A percentile compares a stretch with the other conserved stretches of the same genome.
phyloP scores from a whole-genome alignment of 2,329 filamentous ascomycete species.

The Fusarium nisikadoi region DNA sequence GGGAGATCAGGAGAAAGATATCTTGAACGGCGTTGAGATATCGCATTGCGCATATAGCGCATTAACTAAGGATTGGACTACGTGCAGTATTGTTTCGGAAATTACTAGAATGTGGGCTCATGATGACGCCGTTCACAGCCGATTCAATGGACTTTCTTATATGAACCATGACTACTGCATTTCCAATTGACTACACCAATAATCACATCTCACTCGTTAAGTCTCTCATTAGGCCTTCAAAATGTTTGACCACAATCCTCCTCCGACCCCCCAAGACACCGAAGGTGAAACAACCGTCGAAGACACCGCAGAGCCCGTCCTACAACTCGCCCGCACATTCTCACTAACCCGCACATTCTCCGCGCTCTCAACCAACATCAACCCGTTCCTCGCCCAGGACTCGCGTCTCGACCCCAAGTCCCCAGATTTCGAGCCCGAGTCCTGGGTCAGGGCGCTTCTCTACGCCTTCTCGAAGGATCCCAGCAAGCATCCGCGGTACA shows the following conservation, averaged over 20 bases:
- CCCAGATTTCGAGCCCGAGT: slow-evolving; percentile 20
- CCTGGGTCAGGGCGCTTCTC: slow-evolving; percentile 28
- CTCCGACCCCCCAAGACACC: background rate
- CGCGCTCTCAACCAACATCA: slow-evolving; percentile 18
- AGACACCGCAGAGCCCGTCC: slow-evolving; percentile 5
- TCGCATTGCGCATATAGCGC: fast-evolving
- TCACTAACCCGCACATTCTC: slow-evolving; percentile 28
- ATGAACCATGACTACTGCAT: background rate
- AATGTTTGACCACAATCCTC: background rate
- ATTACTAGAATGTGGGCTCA: background rate
- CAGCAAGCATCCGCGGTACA: slow-evolving; percentile 24
- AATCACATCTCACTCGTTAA: background rate
- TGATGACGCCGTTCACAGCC: background rate
- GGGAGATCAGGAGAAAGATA: fast-evolving
- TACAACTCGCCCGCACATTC: slow-evolving; percentile 26
- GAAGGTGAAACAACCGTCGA: slow-evolving; percentile 16
- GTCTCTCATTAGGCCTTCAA: too few species aligned
- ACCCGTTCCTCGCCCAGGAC: slow-evolving; percentile 49
- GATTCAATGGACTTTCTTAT: background rate
- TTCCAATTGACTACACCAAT: too few species aligned
- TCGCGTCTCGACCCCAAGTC: slow-evolving; percentile 58
- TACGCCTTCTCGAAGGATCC: slow-evolving; percentile 35
- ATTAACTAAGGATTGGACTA: fast-evolving
- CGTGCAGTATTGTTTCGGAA: background rate
- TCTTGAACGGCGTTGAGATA: background rate